These are phyloP conservation scores for Calamus simplicifolius DNA, from an alignment of 176 grass and related monocot genomes.

Conservation along the genomic window DNA sequence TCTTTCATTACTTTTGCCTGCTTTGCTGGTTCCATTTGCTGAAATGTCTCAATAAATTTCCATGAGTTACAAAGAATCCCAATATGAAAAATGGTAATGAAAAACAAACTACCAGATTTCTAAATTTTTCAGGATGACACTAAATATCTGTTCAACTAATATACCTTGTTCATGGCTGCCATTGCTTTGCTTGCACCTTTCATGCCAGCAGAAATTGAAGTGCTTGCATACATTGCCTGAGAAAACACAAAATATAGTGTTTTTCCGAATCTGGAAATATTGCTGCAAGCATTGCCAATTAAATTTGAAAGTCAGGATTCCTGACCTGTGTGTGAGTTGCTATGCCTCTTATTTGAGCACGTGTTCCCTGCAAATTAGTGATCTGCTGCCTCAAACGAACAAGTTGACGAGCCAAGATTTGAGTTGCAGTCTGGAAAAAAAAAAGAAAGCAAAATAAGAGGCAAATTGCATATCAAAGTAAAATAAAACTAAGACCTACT, in stretches of 20 bases:
- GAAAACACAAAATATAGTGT: conserved; percentile 11
- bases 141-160: too few species aligned
- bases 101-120: conserved; percentile 7
- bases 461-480: too few species aligned
- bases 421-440: conserved; percentile 67
- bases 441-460: too few species aligned
- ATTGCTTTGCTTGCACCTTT: conserved; percentile 99
- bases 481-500: too few species aligned
- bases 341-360: conserved; percentile 93
- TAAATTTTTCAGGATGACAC: too few species aligned
- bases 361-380: conserved; percentile 84
- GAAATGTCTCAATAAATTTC: conserved; percentile 18
- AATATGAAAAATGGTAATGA: too few species aligned
- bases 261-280: too few species aligned
- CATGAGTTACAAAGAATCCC: too few species aligned
- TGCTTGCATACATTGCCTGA: conserved; percentile 90
- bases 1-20: conserved; percentile 92
- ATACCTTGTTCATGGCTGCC: conserved; percentile 96
- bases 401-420: conserved; percentile 91
- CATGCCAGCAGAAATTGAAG: conserved; percentile 99
- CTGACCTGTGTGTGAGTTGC: conserved; percentile 89
- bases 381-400: conserved; percentile 96
- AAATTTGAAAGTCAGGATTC: not conserved
- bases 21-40: conserved; percentile 97
- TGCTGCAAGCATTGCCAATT: too few species aligned